Evolutionary conservation across 2,329 filamentous ascomycete genomes (phyloP).

Genomic region (Colletotrichum sp.): DNA sequence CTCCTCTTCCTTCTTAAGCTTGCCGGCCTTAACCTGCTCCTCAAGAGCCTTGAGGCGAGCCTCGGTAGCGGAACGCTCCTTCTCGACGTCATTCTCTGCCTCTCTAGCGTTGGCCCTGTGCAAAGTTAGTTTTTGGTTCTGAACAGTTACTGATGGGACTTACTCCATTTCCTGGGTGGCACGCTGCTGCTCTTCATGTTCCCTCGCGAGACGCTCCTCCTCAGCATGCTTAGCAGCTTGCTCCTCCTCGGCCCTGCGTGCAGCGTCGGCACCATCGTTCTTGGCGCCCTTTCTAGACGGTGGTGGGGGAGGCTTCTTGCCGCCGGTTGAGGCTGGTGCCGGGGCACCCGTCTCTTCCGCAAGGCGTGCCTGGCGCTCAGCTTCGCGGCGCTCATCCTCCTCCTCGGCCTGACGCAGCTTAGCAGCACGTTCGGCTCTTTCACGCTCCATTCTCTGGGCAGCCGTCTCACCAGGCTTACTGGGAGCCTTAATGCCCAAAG

Average conservation of each 20-base stretch:
- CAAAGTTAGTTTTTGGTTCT: conserved; percentile 31
- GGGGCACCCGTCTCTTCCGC: conserved; percentile 76
- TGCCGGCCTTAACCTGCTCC: conserved; percentile 91
- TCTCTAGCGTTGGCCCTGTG: conserved; percentile 73
- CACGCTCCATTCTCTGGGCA: conserved; percentile 85
- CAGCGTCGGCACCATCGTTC: conserved; percentile 61
- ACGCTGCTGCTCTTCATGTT: conserved; percentile 77
- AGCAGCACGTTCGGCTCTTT: conserved; percentile 85
- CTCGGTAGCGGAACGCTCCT: conserved; percentile 80
- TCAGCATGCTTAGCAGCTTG: conserved; percentile 64
- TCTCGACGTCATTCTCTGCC: conserved; percentile 81
- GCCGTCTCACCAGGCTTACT: conserved; percentile 80
- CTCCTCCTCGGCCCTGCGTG: conserved; percentile 64
- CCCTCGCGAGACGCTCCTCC: conserved; percentile 68
- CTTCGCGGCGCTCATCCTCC: conserved; percentile 87
- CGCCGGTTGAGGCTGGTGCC: conserved; percentile 53
- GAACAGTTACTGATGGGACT: conserved; percentile 44
- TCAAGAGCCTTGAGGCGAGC: conserved; percentile 88
- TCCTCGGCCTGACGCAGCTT: conserved; percentile 90
- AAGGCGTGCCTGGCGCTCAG: conserved; percentile 83
- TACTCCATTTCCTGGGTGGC: conserved; percentile 84
- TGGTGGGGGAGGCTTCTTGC: conserved; percentile 78
- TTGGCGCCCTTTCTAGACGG: conserved; percentile 75
- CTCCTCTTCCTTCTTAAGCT: conserved; percentile 95
- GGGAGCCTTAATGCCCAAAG: conserved; percentile 87